Evolutionary conservation across 1,139 yeast genomes (phyloP).

Genomic region (Debaryomyces fabryi): DNA sequence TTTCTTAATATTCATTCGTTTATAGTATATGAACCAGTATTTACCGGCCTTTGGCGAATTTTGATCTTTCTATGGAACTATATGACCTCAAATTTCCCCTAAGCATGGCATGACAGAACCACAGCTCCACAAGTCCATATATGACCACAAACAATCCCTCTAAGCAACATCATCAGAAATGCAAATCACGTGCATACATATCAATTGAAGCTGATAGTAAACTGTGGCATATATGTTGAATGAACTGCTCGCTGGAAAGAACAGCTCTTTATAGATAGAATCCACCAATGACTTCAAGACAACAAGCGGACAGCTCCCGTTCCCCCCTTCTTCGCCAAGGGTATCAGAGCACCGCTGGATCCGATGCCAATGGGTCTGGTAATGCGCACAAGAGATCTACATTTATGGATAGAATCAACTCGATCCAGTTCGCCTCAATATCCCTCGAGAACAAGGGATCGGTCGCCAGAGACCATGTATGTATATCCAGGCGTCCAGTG

Average conservation of each 20-base stretch:
- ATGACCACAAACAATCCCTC: neutral
- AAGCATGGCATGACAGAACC: neutral
- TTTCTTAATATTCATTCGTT: neutral
- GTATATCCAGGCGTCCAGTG: slow-evolving; percentile 7
- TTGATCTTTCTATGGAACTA: neutral
- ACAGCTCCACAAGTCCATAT: neutral
- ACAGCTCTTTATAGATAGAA: neutral
- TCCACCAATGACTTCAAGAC: neutral
- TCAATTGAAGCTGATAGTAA: neutral
- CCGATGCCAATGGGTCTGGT: neutral
- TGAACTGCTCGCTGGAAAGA: neutral
- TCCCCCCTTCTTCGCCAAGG: neutral
- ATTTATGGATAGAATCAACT: slow-evolving; percentile 4
- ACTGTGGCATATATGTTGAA: neutral
- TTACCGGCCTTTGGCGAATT: neutral
- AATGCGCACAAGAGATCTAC: neutral
- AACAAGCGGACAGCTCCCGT: neutral
- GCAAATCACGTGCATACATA: neutral
- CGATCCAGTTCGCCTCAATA: slow-evolving; percentile 27
- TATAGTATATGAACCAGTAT: neutral
- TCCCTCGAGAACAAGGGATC: slow-evolving; percentile 49
- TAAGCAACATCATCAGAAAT: neutral
- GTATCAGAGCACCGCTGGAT: neutral
- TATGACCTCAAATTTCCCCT: neutral
- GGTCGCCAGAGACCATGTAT: slow-evolving; percentile 50